These are phyloP conservation scores for Carex pumila DNA, from an alignment of 176 grass and related monocot genomes.

Conservation along the genomic window DNA sequence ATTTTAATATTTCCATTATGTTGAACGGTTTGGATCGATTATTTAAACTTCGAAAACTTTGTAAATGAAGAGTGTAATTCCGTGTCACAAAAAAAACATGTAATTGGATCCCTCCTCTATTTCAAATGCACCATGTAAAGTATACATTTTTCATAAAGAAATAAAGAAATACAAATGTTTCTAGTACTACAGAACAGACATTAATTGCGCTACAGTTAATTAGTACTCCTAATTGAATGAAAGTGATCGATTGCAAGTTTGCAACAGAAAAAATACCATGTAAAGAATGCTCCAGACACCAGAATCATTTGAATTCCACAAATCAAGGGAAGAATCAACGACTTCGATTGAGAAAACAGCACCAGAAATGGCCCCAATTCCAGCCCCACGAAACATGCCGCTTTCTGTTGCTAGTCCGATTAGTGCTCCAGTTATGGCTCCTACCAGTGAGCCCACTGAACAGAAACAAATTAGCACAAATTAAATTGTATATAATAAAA, in stretches of 20 bases:
- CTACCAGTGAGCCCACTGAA: slow-evolving; percentile 45
- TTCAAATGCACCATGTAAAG: neutral
- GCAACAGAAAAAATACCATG: slow-evolving; percentile 34
- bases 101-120: neutral
- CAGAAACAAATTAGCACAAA: neutral
- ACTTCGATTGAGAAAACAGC: slow-evolving; percentile 91
- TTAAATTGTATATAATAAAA: neutral
- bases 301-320: slow-evolving; percentile 59
- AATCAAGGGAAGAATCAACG: slow-evolving; percentile 55
- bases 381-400: slow-evolving; percentile 56
- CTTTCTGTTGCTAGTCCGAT: slow-evolving; percentile 59
- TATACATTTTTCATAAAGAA: neutral
- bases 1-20: no score
- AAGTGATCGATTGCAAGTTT: neutral
- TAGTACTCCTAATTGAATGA: neutral
- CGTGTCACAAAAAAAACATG: no score
- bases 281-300: slow-evolving; percentile 51
- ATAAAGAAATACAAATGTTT: neutral
- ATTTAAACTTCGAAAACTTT: no score
- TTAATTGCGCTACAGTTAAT: neutral
- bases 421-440: slow-evolving; percentile 49
- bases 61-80: no score
- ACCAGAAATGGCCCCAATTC: slow-evolving; percentile 87
- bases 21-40: no score
- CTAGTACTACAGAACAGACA: neutral